A percentile compares a stretch with the other conserved stretches of the same genome.
These are phyloP conservation scores for Raddia guianensis DNA, from an alignment of 176 grass and related monocot genomes.

Conservation along the genomic window DNA sequence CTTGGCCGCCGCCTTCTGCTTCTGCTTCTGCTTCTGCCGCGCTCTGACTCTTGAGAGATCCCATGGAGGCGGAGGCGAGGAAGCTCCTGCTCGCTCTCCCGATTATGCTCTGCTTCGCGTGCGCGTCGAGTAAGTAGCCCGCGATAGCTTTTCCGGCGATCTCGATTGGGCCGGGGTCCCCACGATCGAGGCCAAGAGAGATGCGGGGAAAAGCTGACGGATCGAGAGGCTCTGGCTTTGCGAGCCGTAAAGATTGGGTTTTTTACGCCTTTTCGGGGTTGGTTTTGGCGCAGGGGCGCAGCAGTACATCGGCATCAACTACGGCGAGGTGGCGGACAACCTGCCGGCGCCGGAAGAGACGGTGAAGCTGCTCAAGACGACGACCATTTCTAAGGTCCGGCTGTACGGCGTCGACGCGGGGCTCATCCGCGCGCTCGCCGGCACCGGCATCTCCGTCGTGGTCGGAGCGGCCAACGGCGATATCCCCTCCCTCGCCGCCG, in stretches of 20 bases:
- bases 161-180: background rate
- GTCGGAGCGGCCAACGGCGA: conserved; percentile 90
- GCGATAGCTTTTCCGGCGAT: conserved; percentile 6
- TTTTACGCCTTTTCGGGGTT: background rate
- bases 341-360: conserved; percentile 75
- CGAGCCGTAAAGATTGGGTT: conserved; percentile 6
- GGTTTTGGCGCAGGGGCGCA: conserved; percentile 46
- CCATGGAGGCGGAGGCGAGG: conserved; percentile 32
- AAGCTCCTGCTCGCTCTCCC: conserved; percentile 28
- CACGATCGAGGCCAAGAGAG: background rate
- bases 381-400: conserved; percentile 74
- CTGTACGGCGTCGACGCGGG: conserved; percentile 78
- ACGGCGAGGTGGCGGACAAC: conserved; percentile 96
- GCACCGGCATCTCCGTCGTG: conserved; percentile 61
- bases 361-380: conserved; percentile 67
- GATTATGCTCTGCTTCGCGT: conserved; percentile 42
- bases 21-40: background rate
- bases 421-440: conserved; percentile 75
- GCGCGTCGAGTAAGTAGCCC: conserved; percentile 51
- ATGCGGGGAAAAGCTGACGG: conserved; percentile 15
- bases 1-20: background rate
- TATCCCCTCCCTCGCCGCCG: conserved; percentile 79
- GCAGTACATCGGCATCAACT: conserved; percentile 87
- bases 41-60: background rate
- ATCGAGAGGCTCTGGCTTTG: conserved; percentile 27